These are phyloP conservation scores for Meira nashicola DNA, from an alignment of 1,284 basidiomycete species.

Conservation along the genomic window DNA sequence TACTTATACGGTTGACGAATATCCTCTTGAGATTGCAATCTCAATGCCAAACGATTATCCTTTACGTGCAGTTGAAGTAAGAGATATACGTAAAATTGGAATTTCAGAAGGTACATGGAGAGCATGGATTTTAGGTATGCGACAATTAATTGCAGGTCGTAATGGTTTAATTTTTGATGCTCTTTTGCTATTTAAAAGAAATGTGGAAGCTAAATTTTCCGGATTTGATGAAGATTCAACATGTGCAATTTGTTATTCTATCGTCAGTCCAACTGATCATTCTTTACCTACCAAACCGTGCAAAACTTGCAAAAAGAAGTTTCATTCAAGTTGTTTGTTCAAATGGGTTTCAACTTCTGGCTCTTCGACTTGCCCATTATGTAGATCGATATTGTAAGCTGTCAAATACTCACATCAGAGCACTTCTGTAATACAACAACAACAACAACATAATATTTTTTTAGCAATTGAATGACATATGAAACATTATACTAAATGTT, in stretches of 20 bases:
- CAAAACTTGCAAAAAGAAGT: conserved; percentile 86
- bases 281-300: conserved; percentile 86
- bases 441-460: no score
- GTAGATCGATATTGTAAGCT: conserved; percentile 61
- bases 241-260: conserved; percentile 60
- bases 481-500: neutral
- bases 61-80: conserved; percentile 78
- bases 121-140: conserved; percentile 86
- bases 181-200: conserved; percentile 88
- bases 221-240: conserved; percentile 42
- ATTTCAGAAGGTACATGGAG: conserved; percentile 88
- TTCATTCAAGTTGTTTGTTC: conserved; percentile 67
- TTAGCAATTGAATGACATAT: neutral
- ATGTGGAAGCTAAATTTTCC: conserved; percentile 62
- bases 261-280: conserved; percentile 80
- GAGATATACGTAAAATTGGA: conserved; percentile 70
- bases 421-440: neutral
- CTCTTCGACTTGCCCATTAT: conserved; percentile 83
- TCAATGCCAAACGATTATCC: conserved; percentile 88
- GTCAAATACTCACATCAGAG: neutral
- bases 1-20: conserved; percentile 83
- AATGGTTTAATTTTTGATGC: conserved; percentile 85
- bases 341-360: conserved; percentile 85
- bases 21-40: conserved; percentile 83
- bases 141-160: conserved; percentile 77